Evolutionary conservation across 139 green algal species (phyloP).

Genomic region (Ettlia oleoabundans): DNA sequence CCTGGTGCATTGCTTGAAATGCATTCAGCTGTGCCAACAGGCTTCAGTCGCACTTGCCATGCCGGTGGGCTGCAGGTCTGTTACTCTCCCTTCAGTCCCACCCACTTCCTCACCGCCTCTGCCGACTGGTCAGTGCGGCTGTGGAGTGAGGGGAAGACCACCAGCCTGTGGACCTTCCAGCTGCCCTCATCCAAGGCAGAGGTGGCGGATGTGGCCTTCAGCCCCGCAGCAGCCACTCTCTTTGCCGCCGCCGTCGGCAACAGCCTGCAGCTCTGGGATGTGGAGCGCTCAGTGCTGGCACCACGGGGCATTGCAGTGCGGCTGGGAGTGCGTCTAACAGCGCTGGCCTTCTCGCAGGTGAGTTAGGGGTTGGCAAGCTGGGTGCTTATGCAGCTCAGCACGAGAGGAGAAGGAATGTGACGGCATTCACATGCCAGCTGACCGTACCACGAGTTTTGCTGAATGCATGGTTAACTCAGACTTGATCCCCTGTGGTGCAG

Average conservation of each 20-base stretch:
- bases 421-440: no score
- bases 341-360: slow-evolving; percentile 62
- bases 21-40: no score
- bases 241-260: slow-evolving; percentile 79
- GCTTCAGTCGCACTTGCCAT: no score
- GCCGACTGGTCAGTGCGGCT: slow-evolving; percentile 86
- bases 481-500: not conserved
- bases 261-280: slow-evolving; percentile 82
- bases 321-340: slow-evolving; percentile 53
- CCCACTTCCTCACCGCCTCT: slow-evolving; percentile 75
- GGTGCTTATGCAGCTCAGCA: not conserved
- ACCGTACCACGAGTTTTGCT: no score
- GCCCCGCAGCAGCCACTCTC: slow-evolving; percentile 77
- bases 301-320: slow-evolving; percentile 32
- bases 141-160: slow-evolving; percentile 69
- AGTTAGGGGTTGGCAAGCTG: not conserved
- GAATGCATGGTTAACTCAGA: not conserved
- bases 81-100: slow-evolving; percentile 78
- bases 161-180: slow-evolving; percentile 72
- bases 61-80: slow-evolving; percentile 55
- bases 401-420: not conserved
- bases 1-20: no score
- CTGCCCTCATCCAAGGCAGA: slow-evolving; percentile 54
- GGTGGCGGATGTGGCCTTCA: slow-evolving; percentile 83
- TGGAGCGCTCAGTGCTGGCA: slow-evolving; percentile 76